These are phyloP conservation scores for Ceratocystis lukuohia DNA, from an alignment of 2,329 filamentous ascomycete genomes.

Conservation along the genomic window DNA sequence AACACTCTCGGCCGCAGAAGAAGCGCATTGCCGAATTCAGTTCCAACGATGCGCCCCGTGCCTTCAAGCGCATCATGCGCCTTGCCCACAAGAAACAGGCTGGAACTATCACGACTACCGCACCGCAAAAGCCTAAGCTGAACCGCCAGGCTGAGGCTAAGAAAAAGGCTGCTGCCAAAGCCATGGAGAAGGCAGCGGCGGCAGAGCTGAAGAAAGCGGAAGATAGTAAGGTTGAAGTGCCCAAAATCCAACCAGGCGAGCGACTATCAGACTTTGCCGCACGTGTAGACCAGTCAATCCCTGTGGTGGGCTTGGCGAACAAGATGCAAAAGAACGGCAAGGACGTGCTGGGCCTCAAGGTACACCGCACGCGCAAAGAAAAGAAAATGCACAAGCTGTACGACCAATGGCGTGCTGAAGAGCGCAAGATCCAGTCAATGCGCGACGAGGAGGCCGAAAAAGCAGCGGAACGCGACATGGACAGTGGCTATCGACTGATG, in stretches of 20 bases:
- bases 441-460: constrained; percentile 53
- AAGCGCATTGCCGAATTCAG: constrained; percentile 27
- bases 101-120: constrained; percentile 14
- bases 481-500: constrained; percentile 39
- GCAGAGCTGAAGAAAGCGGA: constrained; percentile 39
- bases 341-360: constrained; percentile 51
- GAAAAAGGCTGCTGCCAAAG: constrained; percentile 23
- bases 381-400: constrained; percentile 69
- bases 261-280: constrained; percentile 66
- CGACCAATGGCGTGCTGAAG: constrained; percentile 60
- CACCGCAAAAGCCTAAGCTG: constrained; percentile 22
- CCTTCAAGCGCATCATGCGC: constrained; percentile 76
- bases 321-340: constrained; percentile 48
- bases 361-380: constrained; percentile 67
- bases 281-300: constrained; percentile 73
- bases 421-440: constrained; percentile 47
- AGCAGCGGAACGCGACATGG: constrained; percentile 49
- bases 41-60: constrained; percentile 72
- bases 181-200: constrained; percentile 41
- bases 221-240: constrained; percentile 29
- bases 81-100: constrained; percentile 34
- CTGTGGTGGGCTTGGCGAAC: constrained; percentile 55
- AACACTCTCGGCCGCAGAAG: constrained; percentile 26
- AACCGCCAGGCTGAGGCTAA: constrained; percentile 10
- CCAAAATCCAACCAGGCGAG: constrained; percentile 72